Conservation (phyloP, 1,139 yeast species). For the Suhomyces bokatorum region DNA sequence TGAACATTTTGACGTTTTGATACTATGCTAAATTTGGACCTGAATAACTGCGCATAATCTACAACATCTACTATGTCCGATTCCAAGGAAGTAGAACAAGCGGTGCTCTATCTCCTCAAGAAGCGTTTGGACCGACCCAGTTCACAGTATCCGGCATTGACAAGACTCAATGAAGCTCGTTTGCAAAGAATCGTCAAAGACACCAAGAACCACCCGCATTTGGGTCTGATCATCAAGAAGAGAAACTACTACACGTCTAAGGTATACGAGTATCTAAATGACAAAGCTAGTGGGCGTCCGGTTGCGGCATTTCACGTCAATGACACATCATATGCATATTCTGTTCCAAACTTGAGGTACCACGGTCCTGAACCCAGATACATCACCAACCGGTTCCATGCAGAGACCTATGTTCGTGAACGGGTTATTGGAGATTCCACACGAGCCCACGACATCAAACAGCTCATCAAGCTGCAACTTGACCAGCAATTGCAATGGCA, state of each 20-base stretch:
- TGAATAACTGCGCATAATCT: too few relatives aligned
- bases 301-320: too few relatives aligned
- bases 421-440: constrained; percentile 7
- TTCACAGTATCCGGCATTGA: constrained; percentile 7
- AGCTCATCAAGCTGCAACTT: constrained; percentile 19
- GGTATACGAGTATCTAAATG: constrained; percentile 15
- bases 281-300: constrained; percentile 3
- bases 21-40: too few relatives aligned
- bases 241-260: constrained; percentile 18
- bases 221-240: constrained; percentile 15
- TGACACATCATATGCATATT: too few relatives aligned
- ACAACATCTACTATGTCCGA: constrained; percentile 3
- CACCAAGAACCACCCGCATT: constrained; percentile 12
- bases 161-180: constrained; percentile 9
- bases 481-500: constrained; percentile 20
- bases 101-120: constrained; percentile 14
- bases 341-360: not conserved
- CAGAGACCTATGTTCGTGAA: constrained; percentile 18
- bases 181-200: constrained; percentile 6
- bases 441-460: constrained; percentile 3
- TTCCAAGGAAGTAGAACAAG: constrained; percentile 12
- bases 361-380: constrained; percentile 17
- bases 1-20: too few relatives aligned
- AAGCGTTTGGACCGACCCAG: constrained; percentile 10
- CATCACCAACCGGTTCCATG: constrained; percentile 26